These are phyloP conservation scores for Oidiodendron maius DNA, from an alignment of 495 filamentous ascomycete genomes.

Conservation along the genomic window DNA sequence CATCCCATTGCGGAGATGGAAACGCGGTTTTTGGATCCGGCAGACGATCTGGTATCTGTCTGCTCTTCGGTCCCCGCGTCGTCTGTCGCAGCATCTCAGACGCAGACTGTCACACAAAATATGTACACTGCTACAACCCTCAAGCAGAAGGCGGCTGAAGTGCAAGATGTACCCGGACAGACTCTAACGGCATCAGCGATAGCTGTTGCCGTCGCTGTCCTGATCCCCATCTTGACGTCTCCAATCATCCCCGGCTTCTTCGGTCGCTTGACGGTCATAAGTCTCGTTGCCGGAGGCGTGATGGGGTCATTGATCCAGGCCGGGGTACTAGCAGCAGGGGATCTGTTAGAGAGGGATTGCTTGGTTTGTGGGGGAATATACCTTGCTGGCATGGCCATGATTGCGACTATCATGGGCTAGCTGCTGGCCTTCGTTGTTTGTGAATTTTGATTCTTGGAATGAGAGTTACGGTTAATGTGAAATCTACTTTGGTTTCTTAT, in stretches of 20 bases:
- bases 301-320: constrained; percentile 27
- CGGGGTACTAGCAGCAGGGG: constrained; percentile 19
- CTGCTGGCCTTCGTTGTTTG: not conserved
- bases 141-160: not conserved
- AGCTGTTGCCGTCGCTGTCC: constrained; percentile 46
- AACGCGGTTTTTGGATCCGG: constrained; percentile 59
- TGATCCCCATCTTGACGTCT: constrained; percentile 57
- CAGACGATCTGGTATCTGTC: constrained; percentile 62
- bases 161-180: not conserved
- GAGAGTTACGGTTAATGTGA: no score
- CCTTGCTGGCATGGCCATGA: constrained; percentile 36
- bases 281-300: constrained; percentile 28
- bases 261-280: constrained; percentile 46
- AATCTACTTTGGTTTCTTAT: no score
- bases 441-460: not conserved
- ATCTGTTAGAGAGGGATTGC: constrained; percentile 22
- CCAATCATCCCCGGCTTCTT: constrained; percentile 45
- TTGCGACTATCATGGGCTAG: constrained; percentile 28
- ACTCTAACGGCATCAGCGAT: constrained; percentile 36
- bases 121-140: not conserved
- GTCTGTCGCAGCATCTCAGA: not conserved
- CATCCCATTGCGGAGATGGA: constrained; percentile 61
- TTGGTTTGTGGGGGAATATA: constrained; percentile 32
- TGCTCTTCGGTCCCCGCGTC: not conserved
- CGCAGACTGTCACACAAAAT: not conserved